Evolutionary conservation across 2,329 filamentous ascomycete species (phyloP).

Genomic region (Geoglossum cookeanum): DNA sequence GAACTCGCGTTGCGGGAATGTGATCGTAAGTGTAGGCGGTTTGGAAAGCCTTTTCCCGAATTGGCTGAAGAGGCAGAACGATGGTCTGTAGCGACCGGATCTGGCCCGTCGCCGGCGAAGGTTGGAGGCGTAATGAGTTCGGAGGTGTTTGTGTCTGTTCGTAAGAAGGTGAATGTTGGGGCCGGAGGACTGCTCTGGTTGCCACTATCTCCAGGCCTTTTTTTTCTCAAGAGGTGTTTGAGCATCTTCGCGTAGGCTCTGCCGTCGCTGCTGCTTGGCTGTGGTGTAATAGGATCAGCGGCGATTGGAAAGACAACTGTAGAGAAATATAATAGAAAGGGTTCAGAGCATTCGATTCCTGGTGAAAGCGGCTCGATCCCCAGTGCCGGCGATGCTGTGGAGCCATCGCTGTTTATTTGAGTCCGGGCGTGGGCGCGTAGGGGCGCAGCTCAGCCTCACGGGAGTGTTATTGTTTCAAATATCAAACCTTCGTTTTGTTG

Average conservation of each 20-base stretch:
- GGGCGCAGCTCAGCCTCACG: no score
- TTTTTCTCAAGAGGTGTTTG: conserved; percentile 4
- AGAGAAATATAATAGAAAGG: no score
- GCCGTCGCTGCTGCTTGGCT: not conserved
- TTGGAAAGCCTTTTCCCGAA: conserved; percentile 35
- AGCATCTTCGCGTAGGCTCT: not conserved
- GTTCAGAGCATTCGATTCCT: no score
- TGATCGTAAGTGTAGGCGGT: conserved; percentile 44
- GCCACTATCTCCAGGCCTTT: not conserved
- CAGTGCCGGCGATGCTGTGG: no score
- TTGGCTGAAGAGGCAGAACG: conserved; percentile 8
- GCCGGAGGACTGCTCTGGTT: not conserved
- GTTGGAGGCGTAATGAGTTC: conserved; percentile 6
- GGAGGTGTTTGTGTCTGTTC: conserved; percentile 9
- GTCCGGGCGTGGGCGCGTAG: no score
- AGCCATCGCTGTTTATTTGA: no score
- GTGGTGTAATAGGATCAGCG: no score
- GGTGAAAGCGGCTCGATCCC: no score
- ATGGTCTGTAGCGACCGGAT: conserved; percentile 7
- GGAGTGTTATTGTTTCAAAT: no score
- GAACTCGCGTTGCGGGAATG: conserved; percentile 30
- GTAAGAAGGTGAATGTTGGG: conserved; percentile 12
- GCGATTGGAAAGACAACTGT: no score
- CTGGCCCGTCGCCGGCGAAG: conserved; percentile 8
- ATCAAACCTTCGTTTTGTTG: no score